Evolutionary conservation across 345 rosid genomes (phyloP).

Genomic region (Ricinus communis): DNA sequence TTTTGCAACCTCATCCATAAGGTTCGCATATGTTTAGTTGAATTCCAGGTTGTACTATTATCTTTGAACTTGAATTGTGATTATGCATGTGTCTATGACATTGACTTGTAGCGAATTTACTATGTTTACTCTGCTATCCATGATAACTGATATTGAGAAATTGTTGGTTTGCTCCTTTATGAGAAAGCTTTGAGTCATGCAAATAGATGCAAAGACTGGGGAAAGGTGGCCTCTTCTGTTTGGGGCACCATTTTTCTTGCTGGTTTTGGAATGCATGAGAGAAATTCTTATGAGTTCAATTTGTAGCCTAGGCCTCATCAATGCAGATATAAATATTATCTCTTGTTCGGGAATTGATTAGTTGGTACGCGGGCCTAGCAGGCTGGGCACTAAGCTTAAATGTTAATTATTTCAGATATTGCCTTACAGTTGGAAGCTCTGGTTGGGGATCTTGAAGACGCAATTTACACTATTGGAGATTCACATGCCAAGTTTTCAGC

Average conservation of each 20-base stretch:
- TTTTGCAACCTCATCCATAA: no score
- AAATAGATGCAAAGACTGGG: not conserved
- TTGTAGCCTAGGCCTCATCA: no score
- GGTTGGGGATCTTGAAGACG: conserved; percentile 87
- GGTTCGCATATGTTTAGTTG: no score
- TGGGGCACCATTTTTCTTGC: not conserved
- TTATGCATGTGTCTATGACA: not conserved
- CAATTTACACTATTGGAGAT: conserved; percentile 42
- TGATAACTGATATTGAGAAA: not conserved
- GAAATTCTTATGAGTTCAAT: not conserved
- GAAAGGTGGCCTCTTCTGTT: not conserved
- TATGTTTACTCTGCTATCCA: not conserved
- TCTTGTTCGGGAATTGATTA: no score
- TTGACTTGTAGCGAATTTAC: not conserved
- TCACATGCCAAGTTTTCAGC: conserved; percentile 32
- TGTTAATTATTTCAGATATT: conserved; percentile 45
- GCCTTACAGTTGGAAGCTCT: conserved; percentile 64
- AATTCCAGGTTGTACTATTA: not conserved
- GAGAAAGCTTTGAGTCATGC: not conserved
- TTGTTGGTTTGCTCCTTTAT: not conserved
- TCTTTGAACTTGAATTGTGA: not conserved
- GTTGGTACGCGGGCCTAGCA: no score
- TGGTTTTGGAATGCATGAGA: not conserved
- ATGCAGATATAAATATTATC: not conserved
- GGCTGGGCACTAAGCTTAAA: conserved; percentile 4